Evolutionary conservation across 495 filamentous ascomycete species (phyloP), one percentile per base, ranked within the genome.

Genomic region (Aspergillus taichungensis): DNA sequence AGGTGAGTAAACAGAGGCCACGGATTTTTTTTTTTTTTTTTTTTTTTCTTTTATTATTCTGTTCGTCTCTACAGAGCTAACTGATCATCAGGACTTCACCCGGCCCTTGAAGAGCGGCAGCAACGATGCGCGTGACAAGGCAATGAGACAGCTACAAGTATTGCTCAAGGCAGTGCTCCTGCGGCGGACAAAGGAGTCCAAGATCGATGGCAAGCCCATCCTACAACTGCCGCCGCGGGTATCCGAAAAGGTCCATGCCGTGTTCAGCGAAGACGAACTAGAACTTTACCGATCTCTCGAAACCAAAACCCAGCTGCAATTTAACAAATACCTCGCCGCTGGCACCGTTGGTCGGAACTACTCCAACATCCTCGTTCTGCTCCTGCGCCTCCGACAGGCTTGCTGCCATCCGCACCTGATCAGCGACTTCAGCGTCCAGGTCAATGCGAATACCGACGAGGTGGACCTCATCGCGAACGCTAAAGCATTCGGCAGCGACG

Each of bases 321-420:
- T 95, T 69, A 92, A 88, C 71, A 82, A 75, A 47, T 94, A 86
- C 50, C 68, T 95, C 28, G 75, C 77, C 41, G 72, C 74, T 3
- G 82, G 83, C 3, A 84, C 82, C 1, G 72, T 90, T 2, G 84
- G 83, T 10, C 80, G 76, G 46, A 82, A 92, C 50, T 96, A 95
- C 57, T 84, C 80, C 6, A 85, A 85, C 52, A 82, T 96, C 36
- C 72, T 96, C 12, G 83, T 94, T 28, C 73, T 95, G 14, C 75
- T 98, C 37, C 73, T 98, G 9, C 85, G 91, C 10, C 77, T 98
- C 30, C 62, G 69, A 38, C 92, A 98, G 63, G 85, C 85, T 29
- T 92, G 87, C 56, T 94, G 88, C 52, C 92, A 98, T 62, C 89
- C 90, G 1, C 86, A 94, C 59, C 69, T 98, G n/a, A 89, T 94